Evolutionary conservation across 371 early-diverging fungal genomes (phyloP).

Genomic region (Zychaea mexicana): DNA sequence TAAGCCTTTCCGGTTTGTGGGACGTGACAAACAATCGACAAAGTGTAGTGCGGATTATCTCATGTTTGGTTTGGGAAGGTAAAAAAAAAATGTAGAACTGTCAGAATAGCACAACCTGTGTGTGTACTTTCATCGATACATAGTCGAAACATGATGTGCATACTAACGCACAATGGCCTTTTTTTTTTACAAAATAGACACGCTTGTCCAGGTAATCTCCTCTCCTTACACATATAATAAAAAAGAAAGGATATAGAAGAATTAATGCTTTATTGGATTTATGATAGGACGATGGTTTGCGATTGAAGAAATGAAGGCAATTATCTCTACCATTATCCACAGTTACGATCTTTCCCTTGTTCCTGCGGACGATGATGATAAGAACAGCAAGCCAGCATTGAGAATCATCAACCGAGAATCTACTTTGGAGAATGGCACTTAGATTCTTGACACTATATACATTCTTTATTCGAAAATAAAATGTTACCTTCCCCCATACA

Average conservation of each 20-base stretch:
- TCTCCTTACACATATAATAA: too few relatives aligned
- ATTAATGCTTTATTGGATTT: not conserved
- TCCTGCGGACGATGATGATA: not conserved
- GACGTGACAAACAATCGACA: slow-evolving; percentile 32
- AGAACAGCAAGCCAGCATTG: not conserved
- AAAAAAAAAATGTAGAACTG: too few relatives aligned
- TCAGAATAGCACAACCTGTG: too few relatives aligned
- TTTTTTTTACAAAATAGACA: slow-evolving; percentile 3
- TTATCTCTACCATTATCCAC: slow-evolving; percentile 12
- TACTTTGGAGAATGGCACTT: too few relatives aligned
- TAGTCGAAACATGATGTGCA: too few relatives aligned
- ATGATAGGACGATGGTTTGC: slow-evolving; percentile 31
- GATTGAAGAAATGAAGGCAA: slow-evolving; percentile 20
- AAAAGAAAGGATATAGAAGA: too few relatives aligned
- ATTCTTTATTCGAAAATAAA: not conserved
- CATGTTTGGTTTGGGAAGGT: slow-evolving; percentile 58
- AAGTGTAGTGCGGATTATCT: slow-evolving; percentile 42
- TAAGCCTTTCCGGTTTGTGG: slow-evolving; percentile 49
- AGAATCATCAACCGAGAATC: not conserved
- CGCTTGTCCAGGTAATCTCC: slow-evolving; percentile 26
- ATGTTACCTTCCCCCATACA: not conserved
- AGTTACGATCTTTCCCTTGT: not conserved
- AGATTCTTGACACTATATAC: too few relatives aligned
- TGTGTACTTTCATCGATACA: too few relatives aligned
- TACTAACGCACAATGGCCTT: not conserved